Base-by-base conservation (phyloP, 129 eudicot species). In the Arctium minus region DNA sequence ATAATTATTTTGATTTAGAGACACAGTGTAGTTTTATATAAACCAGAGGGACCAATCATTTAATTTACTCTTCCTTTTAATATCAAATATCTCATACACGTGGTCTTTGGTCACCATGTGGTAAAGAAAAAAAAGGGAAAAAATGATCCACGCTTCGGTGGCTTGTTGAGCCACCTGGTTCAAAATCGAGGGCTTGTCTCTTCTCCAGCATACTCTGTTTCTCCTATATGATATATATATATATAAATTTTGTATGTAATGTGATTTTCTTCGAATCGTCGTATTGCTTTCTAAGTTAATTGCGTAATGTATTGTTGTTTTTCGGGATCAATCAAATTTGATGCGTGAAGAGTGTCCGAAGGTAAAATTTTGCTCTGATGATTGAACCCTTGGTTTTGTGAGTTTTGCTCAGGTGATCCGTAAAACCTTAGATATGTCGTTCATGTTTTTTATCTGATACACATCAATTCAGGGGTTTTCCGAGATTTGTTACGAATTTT, bases 111-210 rank as follows among this genome's bases (percentile, higher is more conserved):
- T 44, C 13, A 8, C 12, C 50, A 44, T 44, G 48, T 42, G 50
- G 50, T 44, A 2, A 44, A 44, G 50, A 44, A 44, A 9, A 9
- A 39, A 39, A 1, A 5, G 44, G 6, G 6, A 0, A 5, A 46
- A 11, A 46, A 46, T 46, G 8, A 46, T 0, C 11, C 15, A 48
- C 7, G 65, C 65, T 13, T 53, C 6, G 65, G 22, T 53, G 65
- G 22, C 65, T 73, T 72, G 85, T 85, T 88, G 87, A 68, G 84
- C 62, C 85, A 78, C 75, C 77, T 77, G 83, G 82, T 67, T 77
- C 91, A 84, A 82, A 79, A 82, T 82, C 81, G 85, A 82, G 84
- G 88, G 82, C 79, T 88, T 85, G 87, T 88, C 88, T 53, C 65
- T 53, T 53, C 65, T 53, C 65, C 65, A 53, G 1, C 27, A 53